Conservation (phyloP, 75 land plant genomes). For the Larix kaempferi region DNA sequence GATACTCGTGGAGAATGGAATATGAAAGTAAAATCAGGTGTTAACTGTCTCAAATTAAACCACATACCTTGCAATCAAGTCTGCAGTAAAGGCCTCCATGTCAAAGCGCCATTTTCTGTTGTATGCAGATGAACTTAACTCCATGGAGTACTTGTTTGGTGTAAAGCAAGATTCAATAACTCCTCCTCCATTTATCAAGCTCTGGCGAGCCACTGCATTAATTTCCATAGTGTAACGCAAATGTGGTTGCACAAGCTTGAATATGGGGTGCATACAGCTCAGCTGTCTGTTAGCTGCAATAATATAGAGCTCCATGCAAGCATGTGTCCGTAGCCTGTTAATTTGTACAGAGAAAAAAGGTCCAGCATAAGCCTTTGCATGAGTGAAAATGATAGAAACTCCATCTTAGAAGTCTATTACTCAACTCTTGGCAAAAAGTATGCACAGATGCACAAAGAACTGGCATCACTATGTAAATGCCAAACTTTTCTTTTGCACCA, state of each 20-base stretch:
- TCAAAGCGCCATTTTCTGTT: slow-evolving; percentile 75
- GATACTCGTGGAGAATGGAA: too few species aligned
- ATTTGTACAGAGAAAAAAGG: not conserved
- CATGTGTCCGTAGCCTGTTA: slow-evolving; percentile 76
- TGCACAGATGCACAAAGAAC: too few species aligned
- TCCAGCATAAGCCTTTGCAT: not conserved
- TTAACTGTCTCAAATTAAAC: too few species aligned
- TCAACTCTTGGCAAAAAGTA: too few species aligned
- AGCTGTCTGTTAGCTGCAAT: slow-evolving; percentile 75
- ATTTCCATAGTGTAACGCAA: slow-evolving; percentile 88
- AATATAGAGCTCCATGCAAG: slow-evolving; percentile 75
- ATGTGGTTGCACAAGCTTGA: slow-evolving; percentile 77
- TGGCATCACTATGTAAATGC: too few species aligned
- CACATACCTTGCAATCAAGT: slow-evolving; percentile 66
- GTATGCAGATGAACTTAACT: slow-evolving; percentile 70
- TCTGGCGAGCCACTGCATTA: slow-evolving; percentile 77
- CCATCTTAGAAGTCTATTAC: not conserved
- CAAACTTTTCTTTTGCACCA: too few species aligned
- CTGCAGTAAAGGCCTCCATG: slow-evolving; percentile 84
- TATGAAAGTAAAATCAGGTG: too few species aligned
- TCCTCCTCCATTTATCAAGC: slow-evolving; percentile 71
- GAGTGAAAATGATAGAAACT: not conserved
- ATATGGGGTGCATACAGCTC: slow-evolving; percentile 86
- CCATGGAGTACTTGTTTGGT: slow-evolving; percentile 67
- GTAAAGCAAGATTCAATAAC: slow-evolving; percentile 84